A percentile compares a stretch with the other conserved stretches of the same genome.
phyloP scores from a whole-genome alignment of 768 basidiomycete genomes.

The Trametopsis cervina region DNA sequence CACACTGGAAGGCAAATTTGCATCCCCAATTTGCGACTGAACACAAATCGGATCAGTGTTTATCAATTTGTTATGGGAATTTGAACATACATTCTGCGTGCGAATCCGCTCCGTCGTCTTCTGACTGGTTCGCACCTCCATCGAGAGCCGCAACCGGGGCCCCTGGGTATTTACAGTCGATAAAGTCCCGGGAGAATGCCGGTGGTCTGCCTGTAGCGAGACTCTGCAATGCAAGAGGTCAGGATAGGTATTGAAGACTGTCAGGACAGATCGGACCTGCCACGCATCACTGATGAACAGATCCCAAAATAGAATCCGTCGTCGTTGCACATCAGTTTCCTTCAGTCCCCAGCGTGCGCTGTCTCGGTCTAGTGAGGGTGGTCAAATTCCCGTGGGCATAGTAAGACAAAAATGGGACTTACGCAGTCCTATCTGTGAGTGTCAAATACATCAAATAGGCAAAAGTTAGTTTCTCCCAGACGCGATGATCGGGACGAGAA shows the following conservation, averaged over 20 bases:
- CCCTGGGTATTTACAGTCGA: conserved; percentile 59
- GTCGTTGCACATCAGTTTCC: conserved; percentile 53
- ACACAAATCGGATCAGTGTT: background rate
- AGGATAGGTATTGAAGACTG: background rate
- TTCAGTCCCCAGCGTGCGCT: conserved; percentile 58
- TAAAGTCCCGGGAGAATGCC: conserved; percentile 54
- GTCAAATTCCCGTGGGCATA: background rate
- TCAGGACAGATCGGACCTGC: conserved; percentile 37
- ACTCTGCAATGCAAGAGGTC: conserved; percentile 34
- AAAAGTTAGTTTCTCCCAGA: background rate
- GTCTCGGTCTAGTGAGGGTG: conserved; percentile 49
- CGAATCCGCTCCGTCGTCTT: conserved; percentile 9
- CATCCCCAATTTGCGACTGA: conserved; percentile 56
- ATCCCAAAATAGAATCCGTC: conserved; percentile 73
- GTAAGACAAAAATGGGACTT: no score
- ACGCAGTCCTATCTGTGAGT: conserved; percentile 43
- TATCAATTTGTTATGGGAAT: background rate
- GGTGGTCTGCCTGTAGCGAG: conserved; percentile 68
- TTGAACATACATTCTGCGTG: background rate
- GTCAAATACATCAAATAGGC: no score
- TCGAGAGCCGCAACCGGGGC: background rate
- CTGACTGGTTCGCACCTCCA: conserved; percentile 17
- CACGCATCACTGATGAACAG: conserved; percentile 66
- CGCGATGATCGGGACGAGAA: conserved; percentile 19
- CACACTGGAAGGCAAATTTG: conserved; percentile 59